Percentiles rank a stretch among this genome's conserved stretches.
phyloP scores from a whole-genome alignment of 352 stramenopile genomes.

The Phytophthora sansomeana region DNA sequence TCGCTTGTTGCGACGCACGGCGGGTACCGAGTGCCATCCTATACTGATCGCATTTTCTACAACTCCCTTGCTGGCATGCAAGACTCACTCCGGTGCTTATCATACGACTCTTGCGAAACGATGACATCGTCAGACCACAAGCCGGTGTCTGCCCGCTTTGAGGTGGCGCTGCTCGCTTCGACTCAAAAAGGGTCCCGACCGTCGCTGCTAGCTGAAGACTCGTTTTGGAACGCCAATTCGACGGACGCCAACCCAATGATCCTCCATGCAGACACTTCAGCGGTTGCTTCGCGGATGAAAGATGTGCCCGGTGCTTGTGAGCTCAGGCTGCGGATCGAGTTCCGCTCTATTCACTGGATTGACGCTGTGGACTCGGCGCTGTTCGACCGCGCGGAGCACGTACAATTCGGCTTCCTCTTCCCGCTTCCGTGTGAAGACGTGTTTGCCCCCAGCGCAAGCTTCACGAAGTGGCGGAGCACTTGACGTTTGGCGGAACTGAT shows the following conservation, averaged over 20 bases:
- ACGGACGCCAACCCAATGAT: conserved; percentile 54
- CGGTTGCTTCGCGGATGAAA: conserved; percentile 57
- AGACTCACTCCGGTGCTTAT: conserved; percentile 64
- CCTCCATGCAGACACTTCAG: conserved; percentile 29
- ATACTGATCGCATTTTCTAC: conserved; percentile 91
- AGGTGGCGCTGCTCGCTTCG: conserved; percentile 42
- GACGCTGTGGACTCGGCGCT: conserved; percentile 62
- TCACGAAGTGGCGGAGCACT: conserved; percentile 74
- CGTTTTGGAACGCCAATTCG: conserved; percentile 53
- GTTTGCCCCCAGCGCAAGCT: conserved; percentile 82
- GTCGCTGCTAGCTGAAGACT: conserved; percentile 33
- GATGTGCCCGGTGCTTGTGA: conserved; percentile 67
- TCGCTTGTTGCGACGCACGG: conserved; percentile 66
- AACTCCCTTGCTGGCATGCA: conserved; percentile 70
- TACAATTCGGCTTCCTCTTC: conserved; percentile 81
- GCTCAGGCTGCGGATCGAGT: conserved; percentile 71
- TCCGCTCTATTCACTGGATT: conserved; percentile 76
- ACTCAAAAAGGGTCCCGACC: conserved; percentile 3
- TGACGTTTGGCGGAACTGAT: conserved; percentile 62
- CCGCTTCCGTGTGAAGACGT: conserved; percentile 84
- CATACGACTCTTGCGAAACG: conserved; percentile 82
- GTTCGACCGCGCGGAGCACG: conserved; percentile 71
- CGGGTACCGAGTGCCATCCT: conserved; percentile 84
- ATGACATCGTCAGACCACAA: conserved; percentile 88
- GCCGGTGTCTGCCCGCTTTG: conserved; percentile 74